phyloP scores from a whole-genome alignment of 2,329 filamentous ascomycete genomes.

The Xylaria sp. region DNA sequence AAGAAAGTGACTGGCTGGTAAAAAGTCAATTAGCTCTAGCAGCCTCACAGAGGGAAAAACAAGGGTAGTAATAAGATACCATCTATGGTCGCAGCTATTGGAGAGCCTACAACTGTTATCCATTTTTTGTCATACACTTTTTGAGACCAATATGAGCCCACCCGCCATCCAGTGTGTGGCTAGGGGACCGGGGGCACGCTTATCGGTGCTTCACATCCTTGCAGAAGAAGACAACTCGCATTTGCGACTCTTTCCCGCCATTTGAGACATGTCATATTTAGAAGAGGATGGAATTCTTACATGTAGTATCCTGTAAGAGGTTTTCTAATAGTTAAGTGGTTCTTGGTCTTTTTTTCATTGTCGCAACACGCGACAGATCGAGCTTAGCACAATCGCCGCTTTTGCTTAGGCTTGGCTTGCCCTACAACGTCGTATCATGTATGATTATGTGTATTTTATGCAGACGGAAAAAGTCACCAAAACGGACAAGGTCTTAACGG shows the following conservation, averaged over 20 bases:
- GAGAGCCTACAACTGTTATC: not conserved
- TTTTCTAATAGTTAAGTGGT: not conserved
- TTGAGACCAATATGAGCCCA: conserved; percentile 30
- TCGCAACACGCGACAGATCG: not conserved
- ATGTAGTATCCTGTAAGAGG: not conserved
- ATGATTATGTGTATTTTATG: not conserved
- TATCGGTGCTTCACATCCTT: conserved; percentile 16
- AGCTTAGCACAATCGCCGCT: conserved; percentile 3
- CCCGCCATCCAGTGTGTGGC: conserved; percentile 20
- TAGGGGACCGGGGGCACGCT: conserved; percentile 11
- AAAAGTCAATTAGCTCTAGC: not conserved
- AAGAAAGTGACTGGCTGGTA: not conserved
- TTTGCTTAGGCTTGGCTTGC: not conserved
- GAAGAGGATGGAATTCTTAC: not conserved
- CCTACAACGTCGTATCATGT: not conserved
- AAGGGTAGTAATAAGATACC: not conserved
- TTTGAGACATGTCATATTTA: conserved; percentile 22
- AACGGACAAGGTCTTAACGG: not conserved
- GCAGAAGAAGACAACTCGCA: conserved; percentile 1
- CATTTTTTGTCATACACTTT: conserved; percentile 14
- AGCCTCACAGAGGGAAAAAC: not conserved
- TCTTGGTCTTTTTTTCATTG: not conserved
- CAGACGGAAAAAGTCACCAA: not conserved
- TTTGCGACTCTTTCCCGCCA: not conserved
- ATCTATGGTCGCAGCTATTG: not conserved